Conservation (phyloP, 2,329 filamentous ascomycete genomes). For the Daldinia eschscholtzii region DNA sequence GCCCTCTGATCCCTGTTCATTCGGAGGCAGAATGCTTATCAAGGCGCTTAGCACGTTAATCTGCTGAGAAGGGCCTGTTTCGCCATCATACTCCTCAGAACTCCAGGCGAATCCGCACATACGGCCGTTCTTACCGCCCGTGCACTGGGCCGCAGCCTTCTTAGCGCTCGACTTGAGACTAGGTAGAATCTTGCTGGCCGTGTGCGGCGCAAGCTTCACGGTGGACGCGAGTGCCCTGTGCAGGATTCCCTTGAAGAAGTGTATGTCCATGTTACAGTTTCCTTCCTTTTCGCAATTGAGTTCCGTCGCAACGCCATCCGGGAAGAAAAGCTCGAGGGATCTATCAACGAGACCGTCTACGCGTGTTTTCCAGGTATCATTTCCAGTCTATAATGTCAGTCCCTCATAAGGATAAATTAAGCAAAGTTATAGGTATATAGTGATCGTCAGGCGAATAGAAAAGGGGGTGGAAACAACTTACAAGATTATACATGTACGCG, state of each 20-base stretch:
- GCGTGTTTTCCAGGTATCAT: conserved; percentile 61
- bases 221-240: conserved; percentile 61
- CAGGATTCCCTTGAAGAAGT: conserved; percentile 68
- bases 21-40: conserved; percentile 28
- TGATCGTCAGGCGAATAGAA: background rate
- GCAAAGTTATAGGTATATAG: background rate
- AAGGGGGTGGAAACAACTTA: conserved; percentile 19
- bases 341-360: conserved; percentile 61
- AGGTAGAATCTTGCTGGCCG: conserved; percentile 52
- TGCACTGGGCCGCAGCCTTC: conserved; percentile 56
- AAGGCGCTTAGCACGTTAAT: conserved; percentile 65
- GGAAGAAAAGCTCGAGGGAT: conserved; percentile 62
- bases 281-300: conserved; percentile 64
- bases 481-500: conserved; percentile 56
- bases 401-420: background rate
- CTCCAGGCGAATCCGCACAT: conserved; percentile 47
- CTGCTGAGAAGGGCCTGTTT: conserved; percentile 65
- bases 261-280: conserved; percentile 68
- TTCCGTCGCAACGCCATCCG: conserved; percentile 64
- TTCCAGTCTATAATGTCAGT: conserved; percentile 54
- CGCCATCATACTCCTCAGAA: conserved; percentile 53
- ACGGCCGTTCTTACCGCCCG: conserved; percentile 50
- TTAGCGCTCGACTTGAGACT: conserved; percentile 55
- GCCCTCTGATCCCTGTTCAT: background rate
- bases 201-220: conserved; percentile 55